These are phyloP conservation scores for Vitis hybrid DNA, from an alignment of 177 flowering plant genomes.

Conservation along the genomic window DNA sequence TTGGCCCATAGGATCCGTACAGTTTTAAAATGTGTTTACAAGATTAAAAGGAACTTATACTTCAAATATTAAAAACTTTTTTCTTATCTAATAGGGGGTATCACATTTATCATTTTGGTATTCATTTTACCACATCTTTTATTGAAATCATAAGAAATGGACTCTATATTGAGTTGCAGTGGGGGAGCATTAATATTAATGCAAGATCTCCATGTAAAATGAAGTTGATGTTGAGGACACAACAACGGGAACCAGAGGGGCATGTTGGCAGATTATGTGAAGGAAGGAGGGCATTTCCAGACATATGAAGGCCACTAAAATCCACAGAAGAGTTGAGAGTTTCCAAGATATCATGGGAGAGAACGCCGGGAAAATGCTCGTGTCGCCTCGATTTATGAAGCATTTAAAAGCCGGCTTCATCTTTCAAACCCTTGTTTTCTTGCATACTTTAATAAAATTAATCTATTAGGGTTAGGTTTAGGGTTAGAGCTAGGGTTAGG, in stretches of 20 bases:
- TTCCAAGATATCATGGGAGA: conserved; percentile 48
- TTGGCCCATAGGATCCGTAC: too few species aligned
- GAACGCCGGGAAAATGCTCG: conserved; percentile 60
- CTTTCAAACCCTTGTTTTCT: conserved; percentile 14
- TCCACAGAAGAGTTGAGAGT: conserved; percentile 30
- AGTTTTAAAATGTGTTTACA: too few species aligned
- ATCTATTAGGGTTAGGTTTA: background rate
- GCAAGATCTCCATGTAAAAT: background rate
- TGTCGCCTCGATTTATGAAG: conserved; percentile 55
- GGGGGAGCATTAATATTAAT: too few species aligned
- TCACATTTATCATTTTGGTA: too few species aligned
- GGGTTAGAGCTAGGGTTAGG: conserved; percentile 9
- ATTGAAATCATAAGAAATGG: too few species aligned
- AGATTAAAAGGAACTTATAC: too few species aligned
- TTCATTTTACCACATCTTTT: too few species aligned
- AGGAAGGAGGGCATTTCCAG: conserved; percentile 17
- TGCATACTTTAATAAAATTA: background rate
- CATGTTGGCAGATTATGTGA: background rate
- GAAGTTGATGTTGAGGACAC: background rate
- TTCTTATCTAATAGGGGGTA: fast-evolving
- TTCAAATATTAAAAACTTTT: fast-evolving
- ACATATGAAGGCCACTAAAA: conserved; percentile 24
- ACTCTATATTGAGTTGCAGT: too few species aligned
- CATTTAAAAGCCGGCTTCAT: conserved; percentile 16
- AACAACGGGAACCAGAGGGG: background rate